A percentile compares a stretch with the other conserved stretches of the same genome.
Evolutionary conservation across 495 filamentous ascomycete genomes (phyloP).

Genomic region (Halenospora varia): DNA sequence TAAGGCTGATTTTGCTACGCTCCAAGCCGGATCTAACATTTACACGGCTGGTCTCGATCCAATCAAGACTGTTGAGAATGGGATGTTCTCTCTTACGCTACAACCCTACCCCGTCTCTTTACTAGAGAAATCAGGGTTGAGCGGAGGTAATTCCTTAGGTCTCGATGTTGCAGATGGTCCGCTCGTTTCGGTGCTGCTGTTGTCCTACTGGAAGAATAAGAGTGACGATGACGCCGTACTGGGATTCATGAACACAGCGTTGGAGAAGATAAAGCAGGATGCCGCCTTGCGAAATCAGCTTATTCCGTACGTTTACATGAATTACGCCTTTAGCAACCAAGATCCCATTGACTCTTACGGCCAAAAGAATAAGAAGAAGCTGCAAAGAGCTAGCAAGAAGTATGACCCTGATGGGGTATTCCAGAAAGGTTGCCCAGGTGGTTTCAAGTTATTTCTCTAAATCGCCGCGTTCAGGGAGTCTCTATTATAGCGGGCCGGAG

Average conservation of each 20-base stretch:
- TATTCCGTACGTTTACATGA: conserved; percentile 32
- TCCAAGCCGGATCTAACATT: background rate
- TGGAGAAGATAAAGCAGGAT: conserved; percentile 28
- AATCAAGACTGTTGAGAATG: background rate
- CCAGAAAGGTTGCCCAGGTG: conserved; percentile 35
- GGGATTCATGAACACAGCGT: conserved; percentile 19
- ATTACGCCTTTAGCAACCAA: conserved; percentile 39
- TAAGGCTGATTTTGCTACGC: background rate
- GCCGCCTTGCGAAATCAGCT: conserved; percentile 25
- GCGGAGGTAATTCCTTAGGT: background rate
- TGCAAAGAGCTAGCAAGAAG: conserved; percentile 33
- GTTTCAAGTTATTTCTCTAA: conserved; percentile 29
- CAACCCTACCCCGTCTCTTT: background rate
- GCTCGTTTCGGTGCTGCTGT: conserved; percentile 31
- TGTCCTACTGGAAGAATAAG: conserved; percentile 28
- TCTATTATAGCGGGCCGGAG: background rate
- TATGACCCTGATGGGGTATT: conserved; percentile 42
- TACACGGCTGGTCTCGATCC: background rate
- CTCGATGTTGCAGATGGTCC: conserved; percentile 2
- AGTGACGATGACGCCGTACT: conserved; percentile 30
- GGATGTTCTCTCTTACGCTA: background rate
- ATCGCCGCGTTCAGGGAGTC: background rate
- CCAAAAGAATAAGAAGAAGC: conserved; percentile 25
- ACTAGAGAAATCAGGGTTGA: background rate
- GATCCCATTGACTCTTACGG: conserved; percentile 41